Conservation (phyloP, 805 yeast genomes). For the Ogataea paradorogensis region DNA sequence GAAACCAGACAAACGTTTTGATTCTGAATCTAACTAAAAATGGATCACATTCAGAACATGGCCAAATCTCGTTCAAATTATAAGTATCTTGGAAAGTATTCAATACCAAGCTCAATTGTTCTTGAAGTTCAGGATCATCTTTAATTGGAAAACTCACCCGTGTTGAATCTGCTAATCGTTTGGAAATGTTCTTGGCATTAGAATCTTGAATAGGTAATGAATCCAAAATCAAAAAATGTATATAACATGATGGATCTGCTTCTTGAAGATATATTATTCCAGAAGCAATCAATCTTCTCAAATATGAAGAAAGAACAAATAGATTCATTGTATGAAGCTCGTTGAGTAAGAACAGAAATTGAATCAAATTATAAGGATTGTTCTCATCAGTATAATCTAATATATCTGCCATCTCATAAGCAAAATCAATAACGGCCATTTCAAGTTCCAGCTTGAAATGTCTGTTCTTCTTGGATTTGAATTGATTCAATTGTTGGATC, state of each 20-base stretch:
- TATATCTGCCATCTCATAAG: slow-evolving; percentile 31
- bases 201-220: slow-evolving; percentile 53
- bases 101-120: slow-evolving; percentile 8
- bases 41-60: slow-evolving; percentile 9
- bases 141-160: slow-evolving; percentile 14
- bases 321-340: slow-evolving; percentile 48
- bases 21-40: slow-evolving; percentile 16
- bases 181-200: slow-evolving; percentile 34
- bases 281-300: slow-evolving; percentile 78
- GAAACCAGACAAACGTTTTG: slow-evolving; percentile 13
- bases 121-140: slow-evolving; percentile 11
- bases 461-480: slow-evolving; percentile 25
- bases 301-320: slow-evolving; percentile 60
- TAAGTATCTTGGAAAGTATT: slow-evolving; percentile 2
- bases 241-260: slow-evolving; percentile 46
- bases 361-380: slow-evolving; percentile 22
- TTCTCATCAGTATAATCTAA: slow-evolving; percentile 20
- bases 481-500: slow-evolving; percentile 18
- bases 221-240: slow-evolving; percentile 55
- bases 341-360: slow-evolving; percentile 46
- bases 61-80: slow-evolving; percentile 16
- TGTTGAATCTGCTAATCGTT: slow-evolving; percentile 29
- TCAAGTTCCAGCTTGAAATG: slow-evolving; percentile 32
- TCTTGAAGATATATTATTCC: slow-evolving; percentile 70
- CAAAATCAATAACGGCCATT: slow-evolving; percentile 31